These are phyloP conservation scores for Allium fistulosum DNA, from an alignment of 106 monocot genomes.

Conservation along the genomic window DNA sequence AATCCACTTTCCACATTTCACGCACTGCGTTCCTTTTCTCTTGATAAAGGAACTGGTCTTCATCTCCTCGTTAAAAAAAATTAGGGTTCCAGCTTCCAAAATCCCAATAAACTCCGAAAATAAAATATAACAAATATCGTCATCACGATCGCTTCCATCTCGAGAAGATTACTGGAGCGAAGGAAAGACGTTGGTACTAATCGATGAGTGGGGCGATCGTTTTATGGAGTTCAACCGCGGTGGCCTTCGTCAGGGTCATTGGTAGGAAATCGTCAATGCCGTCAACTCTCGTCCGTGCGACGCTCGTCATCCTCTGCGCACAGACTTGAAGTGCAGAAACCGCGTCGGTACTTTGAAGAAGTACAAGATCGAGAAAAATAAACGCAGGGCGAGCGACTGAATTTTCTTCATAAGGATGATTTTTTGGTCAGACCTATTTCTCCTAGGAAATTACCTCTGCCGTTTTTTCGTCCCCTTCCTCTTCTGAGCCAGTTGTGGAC, in stretches of 20 bases:
- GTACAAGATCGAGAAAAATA: slow-evolving; percentile 65
- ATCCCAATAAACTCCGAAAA: slow-evolving; percentile 13
- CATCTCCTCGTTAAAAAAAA: neutral
- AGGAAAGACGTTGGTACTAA: slow-evolving; percentile 64
- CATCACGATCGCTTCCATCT: slow-evolving; percentile 79
- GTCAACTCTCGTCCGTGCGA: slow-evolving; percentile 66
- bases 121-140: slow-evolving; percentile 10
- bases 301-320: slow-evolving; percentile 44
- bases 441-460: too few relatives aligned
- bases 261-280: slow-evolving; percentile 85
- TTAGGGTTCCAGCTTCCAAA: neutral
- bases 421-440: slow-evolving; percentile 28
- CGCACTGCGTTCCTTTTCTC: too few relatives aligned
- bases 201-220: slow-evolving; percentile 82
- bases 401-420: slow-evolving; percentile 55
- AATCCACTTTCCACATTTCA: too few relatives aligned
- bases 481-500: too few relatives aligned
- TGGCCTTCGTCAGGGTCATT: slow-evolving; percentile 82
- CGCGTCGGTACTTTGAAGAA: slow-evolving; percentile 88
- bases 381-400: slow-evolving; percentile 35
- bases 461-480: too few relatives aligned
- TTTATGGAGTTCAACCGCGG: slow-evolving; percentile 77
- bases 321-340: slow-evolving; percentile 88
- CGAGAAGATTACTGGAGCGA: slow-evolving; percentile 96
- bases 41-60: too few relatives aligned